Evolutionary conservation across 441 rosid genomes (phyloP).

Genomic region (Mallotus japonicus): DNA sequence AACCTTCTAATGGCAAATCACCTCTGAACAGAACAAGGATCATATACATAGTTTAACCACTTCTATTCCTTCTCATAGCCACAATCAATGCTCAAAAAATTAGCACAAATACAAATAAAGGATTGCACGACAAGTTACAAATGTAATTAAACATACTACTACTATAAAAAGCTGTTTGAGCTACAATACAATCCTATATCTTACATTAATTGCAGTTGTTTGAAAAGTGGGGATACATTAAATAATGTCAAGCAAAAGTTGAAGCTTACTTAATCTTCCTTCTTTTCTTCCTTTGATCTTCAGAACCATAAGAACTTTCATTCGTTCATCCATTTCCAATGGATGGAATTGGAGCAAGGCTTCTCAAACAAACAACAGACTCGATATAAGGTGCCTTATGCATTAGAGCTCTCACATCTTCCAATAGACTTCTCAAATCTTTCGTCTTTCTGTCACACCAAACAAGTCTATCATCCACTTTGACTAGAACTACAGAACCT

Average conservation of each 20-base stretch:
- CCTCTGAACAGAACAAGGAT: neutral
- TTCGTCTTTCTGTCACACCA: too few relatives aligned
- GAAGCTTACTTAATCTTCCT: neutral
- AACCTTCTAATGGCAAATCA: neutral
- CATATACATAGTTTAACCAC: neutral
- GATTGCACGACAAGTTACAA: too few relatives aligned
- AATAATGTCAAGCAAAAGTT: neutral
- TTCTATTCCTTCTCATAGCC: too few relatives aligned
- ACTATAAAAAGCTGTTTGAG: too few relatives aligned
- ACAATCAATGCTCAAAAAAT: neutral
- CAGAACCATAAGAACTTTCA: neutral
- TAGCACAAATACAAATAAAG: neutral
- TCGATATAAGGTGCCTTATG: too few relatives aligned
- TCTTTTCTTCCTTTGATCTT: neutral
- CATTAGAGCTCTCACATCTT: too few relatives aligned
- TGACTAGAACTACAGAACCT: neutral
- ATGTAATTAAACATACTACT: too few relatives aligned
- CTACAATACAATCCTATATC: too few relatives aligned
- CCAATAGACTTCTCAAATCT: too few relatives aligned
- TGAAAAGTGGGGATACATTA: neutral
- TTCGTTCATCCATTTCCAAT: neutral
- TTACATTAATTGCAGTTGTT: too few relatives aligned
- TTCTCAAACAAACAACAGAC: neutral
- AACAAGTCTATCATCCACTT: neutral
- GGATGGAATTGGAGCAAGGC: neutral